Percentiles rank a stretch among this genome's conserved stretches.
Conservation (phyloP, 2,329 filamentous ascomycete species). For the Phialocephala subalpina region DNA sequence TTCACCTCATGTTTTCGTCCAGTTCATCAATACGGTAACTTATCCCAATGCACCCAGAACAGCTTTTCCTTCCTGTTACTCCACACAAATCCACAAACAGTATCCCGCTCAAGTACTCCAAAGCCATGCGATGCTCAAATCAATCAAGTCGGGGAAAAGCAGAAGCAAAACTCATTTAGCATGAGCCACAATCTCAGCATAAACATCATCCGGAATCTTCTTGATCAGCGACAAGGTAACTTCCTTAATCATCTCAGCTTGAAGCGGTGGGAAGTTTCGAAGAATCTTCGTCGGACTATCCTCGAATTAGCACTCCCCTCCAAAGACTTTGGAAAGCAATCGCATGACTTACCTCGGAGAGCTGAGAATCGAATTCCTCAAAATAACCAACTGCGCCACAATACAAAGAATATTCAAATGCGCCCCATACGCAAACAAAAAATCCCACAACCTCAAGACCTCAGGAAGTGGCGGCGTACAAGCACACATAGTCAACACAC, state of each 20-base stretch:
- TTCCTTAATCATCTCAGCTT: conserved; percentile 84
- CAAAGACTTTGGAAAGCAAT: neutral
- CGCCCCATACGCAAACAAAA: conserved; percentile 93
- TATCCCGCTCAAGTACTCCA: neutral
- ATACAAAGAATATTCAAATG: conserved; percentile 97
- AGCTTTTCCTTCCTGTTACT: conserved; percentile 3
- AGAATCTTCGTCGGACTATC: conserved; percentile 88
- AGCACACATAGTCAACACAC: conserved; percentile 91
- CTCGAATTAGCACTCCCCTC: conserved; percentile 13
- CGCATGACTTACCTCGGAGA: conserved; percentile 77
- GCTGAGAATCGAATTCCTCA: conserved; percentile 82
- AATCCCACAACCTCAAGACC: conserved; percentile 94
- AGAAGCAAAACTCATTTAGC: conserved; percentile 65
- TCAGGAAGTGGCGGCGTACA: conserved; percentile 95
- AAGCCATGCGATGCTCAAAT: conserved; percentile 4
- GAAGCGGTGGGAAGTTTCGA: conserved; percentile 84
- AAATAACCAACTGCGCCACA: conserved; percentile 90
- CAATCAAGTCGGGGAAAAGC: neutral
- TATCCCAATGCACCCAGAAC: neutral
- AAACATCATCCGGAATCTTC: conserved; percentile 90
- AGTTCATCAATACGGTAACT: neutral
- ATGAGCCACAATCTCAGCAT: conserved; percentile 88
- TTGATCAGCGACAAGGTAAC: conserved; percentile 86
- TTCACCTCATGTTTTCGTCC: neutral
- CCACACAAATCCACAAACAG: neutral